phyloP scores from a whole-genome alignment of 1,139 yeast genomes.

The Suhomyces coccinellae region DNA sequence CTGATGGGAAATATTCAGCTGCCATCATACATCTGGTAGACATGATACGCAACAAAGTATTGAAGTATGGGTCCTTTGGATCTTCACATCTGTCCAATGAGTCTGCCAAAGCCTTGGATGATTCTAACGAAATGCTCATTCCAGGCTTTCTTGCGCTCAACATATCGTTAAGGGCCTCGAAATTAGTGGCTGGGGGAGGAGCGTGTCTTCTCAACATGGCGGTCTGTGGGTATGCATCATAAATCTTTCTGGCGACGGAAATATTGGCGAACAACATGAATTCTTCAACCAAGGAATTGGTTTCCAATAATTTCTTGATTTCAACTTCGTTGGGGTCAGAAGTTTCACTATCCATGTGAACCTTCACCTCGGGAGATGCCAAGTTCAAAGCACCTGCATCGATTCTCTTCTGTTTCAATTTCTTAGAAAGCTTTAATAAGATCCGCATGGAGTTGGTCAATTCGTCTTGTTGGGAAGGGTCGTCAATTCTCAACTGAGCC shows the following conservation, averaged over 20 bases:
- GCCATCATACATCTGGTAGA: constrained; percentile 99
- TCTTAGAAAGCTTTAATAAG: constrained; percentile 72
- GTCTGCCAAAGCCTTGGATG: constrained; percentile 90
- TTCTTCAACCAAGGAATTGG: constrained; percentile 96
- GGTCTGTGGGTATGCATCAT: constrained; percentile 92
- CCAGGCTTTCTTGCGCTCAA: constrained; percentile 74
- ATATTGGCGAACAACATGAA: constrained; percentile 98
- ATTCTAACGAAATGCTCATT: constrained; percentile 76
- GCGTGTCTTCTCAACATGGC: constrained; percentile 98
- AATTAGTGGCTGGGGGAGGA: constrained; percentile 91
- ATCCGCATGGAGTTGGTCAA: constrained; percentile 88
- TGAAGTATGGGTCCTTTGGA: constrained; percentile 82
- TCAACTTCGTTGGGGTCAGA: constrained; percentile 97
- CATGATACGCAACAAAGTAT: constrained; percentile 92
- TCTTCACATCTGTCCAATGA: constrained; percentile 88
- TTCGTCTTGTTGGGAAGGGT: constrained; percentile 71
- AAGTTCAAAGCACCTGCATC: constrained; percentile 96
- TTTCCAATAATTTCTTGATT: constrained; percentile 80
- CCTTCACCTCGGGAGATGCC: constrained; percentile 98
- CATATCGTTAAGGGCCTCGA: constrained; percentile 87
- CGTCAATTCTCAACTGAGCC: constrained; percentile 92
- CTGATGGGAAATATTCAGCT: constrained; percentile 95
- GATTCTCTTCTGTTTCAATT: constrained; percentile 78
- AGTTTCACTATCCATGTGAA: constrained; percentile 95
- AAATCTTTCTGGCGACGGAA: constrained; percentile 90